Conservation (phyloP, 1,139 yeast genomes). For the Maudiozyma humilis region DNA sequence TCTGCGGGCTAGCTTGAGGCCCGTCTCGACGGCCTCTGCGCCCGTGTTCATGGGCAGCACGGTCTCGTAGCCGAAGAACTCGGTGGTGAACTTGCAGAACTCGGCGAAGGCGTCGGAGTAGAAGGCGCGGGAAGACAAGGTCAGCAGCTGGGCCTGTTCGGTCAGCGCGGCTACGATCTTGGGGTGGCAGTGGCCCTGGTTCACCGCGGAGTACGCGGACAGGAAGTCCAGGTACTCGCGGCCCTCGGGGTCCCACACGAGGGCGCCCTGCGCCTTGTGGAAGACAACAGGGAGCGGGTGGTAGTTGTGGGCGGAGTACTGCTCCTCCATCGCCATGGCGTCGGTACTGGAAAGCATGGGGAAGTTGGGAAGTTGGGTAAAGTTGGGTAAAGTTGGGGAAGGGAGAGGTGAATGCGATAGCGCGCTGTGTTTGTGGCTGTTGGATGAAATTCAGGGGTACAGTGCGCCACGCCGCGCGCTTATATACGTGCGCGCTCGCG, state of each 20-base stretch:
- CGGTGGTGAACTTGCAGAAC: conserved; percentile 82
- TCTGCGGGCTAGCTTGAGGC: conserved; percentile 85
- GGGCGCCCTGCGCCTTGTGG: conserved; percentile 78
- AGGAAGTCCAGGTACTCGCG: conserved; percentile 76
- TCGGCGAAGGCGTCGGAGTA: conserved; percentile 82
- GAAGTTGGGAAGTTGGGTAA: no score
- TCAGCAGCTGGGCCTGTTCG: conserved; percentile 79
- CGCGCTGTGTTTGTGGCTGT: background rate
- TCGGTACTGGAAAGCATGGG: no score
- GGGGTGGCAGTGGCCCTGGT: conserved; percentile 98
- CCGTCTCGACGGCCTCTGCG: conserved; percentile 97
- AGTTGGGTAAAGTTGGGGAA: no score
- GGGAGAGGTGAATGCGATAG: no score
- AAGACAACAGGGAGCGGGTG: conserved; percentile 95
- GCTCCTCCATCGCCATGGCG: conserved; percentile 61
- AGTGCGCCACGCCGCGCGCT: background rate
- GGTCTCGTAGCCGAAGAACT: conserved; percentile 83
- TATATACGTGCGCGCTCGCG: background rate
- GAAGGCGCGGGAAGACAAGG: conserved; percentile 87
- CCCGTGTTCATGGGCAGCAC: conserved; percentile 98
- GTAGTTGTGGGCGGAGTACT: conserved; percentile 92
- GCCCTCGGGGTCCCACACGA: conserved; percentile 98
- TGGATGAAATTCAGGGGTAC: background rate
- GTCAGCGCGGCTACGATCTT: conserved; percentile 75
- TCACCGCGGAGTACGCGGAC: conserved; percentile 93